Percentiles rank a stretch among this genome's conserved stretches.
phyloP scores from a whole-genome alignment of 441 rosid genomes.

The Populus trichocarpa region DNA sequence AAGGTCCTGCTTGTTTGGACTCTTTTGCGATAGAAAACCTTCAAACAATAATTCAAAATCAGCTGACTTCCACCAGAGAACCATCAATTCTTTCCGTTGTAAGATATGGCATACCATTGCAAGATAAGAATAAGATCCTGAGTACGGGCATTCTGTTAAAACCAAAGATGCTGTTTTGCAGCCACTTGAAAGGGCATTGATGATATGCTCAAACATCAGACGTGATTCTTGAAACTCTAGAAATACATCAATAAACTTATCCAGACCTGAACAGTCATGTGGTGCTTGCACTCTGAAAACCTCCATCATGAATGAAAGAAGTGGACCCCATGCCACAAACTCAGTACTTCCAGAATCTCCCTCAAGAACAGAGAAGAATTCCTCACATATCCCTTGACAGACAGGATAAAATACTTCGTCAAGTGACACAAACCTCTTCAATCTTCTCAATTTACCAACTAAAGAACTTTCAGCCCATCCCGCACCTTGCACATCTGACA shows the following conservation, averaged over 20 bases:
- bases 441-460: constrained; percentile 68
- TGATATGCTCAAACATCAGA: constrained; percentile 54
- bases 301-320: constrained; percentile 79
- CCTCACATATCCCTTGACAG: constrained; percentile 68
- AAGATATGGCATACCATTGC: constrained; percentile 84
- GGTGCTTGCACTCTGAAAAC: constrained; percentile 67
- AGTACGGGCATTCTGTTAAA: constrained; percentile 83
- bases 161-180: constrained; percentile 72
- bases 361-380: constrained; percentile 60
- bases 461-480: constrained; percentile 59
- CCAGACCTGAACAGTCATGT: constrained; percentile 70
- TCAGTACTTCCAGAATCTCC: constrained; percentile 51
- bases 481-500: constrained; percentile 46
- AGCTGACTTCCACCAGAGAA: constrained; percentile 77
- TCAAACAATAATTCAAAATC: constrained; percentile 82
- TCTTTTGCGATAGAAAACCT: constrained; percentile 79
- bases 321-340: constrained; percentile 76
- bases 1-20: constrained; percentile 83
- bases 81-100: constrained; percentile 72
- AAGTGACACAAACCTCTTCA: constrained; percentile 70
- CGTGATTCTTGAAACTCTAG: constrained; percentile 62
- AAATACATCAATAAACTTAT: constrained; percentile 66
- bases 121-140: constrained; percentile 90
- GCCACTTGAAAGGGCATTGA: constrained; percentile 71
- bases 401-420: constrained; percentile 78